Evolutionary conservation across 83 land plant species (phyloP).

Genomic region (Thuja plicata): DNA sequence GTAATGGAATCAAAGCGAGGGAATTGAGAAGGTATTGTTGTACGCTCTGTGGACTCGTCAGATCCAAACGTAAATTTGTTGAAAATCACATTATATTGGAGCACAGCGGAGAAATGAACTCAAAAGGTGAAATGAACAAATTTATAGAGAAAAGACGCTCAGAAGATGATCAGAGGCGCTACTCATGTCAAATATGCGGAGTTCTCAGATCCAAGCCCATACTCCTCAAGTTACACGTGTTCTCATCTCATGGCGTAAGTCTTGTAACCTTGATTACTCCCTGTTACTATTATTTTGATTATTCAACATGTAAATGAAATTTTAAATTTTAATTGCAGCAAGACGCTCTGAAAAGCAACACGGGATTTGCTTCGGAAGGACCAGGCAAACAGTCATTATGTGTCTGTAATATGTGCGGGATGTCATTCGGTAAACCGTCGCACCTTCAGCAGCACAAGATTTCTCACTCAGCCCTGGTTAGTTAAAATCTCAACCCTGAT

Average conservation of each 20-base stretch:
- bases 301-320: not conserved
- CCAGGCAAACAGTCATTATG: not conserved
- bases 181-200: not conserved
- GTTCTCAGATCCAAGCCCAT: not conserved
- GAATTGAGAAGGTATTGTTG: not conserved
- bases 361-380: not conserved
- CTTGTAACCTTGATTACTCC: not conserved
- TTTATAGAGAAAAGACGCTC: not conserved
- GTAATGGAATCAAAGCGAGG: not conserved
- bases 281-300: not conserved
- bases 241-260: not conserved
- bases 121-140: not conserved
- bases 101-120: not conserved
- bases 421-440: conserved; percentile 46
- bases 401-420: not conserved
- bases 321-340: not conserved
- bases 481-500: not conserved
- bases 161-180: not conserved
- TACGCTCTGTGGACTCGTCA: not conserved
- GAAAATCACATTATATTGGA: not conserved
- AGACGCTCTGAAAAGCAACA: not conserved
- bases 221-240: not conserved
- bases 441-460: conserved; percentile 63
- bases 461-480: conserved; percentile 53
- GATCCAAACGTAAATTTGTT: not conserved